phyloP scores from a whole-genome alignment of 345 rosid species.

The Linum usitatissimum region DNA sequence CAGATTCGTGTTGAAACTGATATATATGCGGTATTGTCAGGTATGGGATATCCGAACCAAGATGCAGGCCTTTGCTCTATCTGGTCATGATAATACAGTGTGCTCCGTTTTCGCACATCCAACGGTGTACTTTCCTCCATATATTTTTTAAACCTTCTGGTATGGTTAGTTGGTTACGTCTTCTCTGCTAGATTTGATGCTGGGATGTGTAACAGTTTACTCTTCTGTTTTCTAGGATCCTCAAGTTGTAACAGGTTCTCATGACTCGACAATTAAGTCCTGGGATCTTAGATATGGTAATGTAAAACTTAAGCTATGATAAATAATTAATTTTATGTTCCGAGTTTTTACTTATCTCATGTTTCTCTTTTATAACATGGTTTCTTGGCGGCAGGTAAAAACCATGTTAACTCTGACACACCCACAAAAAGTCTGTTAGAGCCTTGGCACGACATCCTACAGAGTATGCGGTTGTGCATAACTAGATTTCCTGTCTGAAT shows the following conservation, averaged over 20 bases:
- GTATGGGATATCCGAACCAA: no score
- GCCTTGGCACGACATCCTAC: constrained; percentile 91
- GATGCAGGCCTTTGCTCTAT: no score
- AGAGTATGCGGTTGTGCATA: constrained; percentile 45
- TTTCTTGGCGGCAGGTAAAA: constrained; percentile 44
- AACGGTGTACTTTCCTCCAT: no score
- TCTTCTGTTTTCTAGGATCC: constrained; percentile 61
- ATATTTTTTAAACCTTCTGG: no score
- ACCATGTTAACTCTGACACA: constrained; percentile 90
- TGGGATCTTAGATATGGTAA: constrained; percentile 98
- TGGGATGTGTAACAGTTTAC: no score
- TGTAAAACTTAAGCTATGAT: background rate
- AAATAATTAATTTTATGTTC: background rate
- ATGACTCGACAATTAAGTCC: constrained; percentile 87
- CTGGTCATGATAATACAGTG: no score
- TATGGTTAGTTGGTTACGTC: no score
- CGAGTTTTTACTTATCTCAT: background rate
- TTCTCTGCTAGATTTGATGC: no score
- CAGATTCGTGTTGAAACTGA: no score
- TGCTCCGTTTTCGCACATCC: no score
- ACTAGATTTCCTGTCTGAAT: constrained; percentile 1
- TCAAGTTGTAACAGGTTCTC: constrained; percentile 97
- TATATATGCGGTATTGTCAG: no score
- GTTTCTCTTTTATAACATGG: background rate
- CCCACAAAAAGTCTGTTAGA: constrained; percentile 95